Percentiles rank a stretch among this genome's conserved stretches.
Conservation (phyloP, 768 basidiomycete species). For the Amanita pallidorosea region DNA sequence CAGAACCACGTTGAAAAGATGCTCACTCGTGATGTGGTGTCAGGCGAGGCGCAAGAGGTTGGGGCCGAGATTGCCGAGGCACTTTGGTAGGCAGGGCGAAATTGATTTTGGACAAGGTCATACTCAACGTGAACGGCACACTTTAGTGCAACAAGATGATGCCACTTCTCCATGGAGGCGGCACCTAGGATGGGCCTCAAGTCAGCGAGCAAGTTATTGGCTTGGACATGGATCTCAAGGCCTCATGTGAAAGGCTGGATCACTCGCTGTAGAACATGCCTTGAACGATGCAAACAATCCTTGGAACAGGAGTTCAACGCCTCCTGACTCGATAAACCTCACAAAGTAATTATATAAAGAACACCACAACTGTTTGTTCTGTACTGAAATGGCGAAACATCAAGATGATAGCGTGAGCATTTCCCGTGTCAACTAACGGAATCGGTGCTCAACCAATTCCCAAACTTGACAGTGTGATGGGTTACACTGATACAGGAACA, state of each 20-base stretch:
- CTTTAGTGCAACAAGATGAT: too few relatives aligned
- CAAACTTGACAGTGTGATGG: not conserved
- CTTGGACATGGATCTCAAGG: too few relatives aligned
- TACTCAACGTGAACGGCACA: too few relatives aligned
- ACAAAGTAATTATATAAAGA: too few relatives aligned
- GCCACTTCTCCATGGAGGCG: too few relatives aligned
- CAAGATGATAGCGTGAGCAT: not conserved
- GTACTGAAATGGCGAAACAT: not conserved
- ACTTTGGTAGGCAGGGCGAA: slow-evolving; percentile 65
- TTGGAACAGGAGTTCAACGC: too few relatives aligned
- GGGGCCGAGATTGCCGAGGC: slow-evolving; percentile 57
- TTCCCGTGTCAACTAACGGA: not conserved
- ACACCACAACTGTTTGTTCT: not conserved
- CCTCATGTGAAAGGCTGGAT: too few relatives aligned
- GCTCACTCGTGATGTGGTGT: slow-evolving; percentile 38
- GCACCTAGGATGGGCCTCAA: too few relatives aligned
- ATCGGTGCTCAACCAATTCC: not conserved
- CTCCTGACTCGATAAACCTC: too few relatives aligned
- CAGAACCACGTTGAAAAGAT: slow-evolving; percentile 58
- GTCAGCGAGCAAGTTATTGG: too few relatives aligned
- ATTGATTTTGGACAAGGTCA: slow-evolving; percentile 69
- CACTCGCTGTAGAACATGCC: too few relatives aligned
- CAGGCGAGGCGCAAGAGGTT: slow-evolving; percentile 54
- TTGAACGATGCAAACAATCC: too few relatives aligned
- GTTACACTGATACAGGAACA: not conserved